phyloP scores from a whole-genome alignment of 768 basidiomycete genomes.

The Russula griseocarnosa region DNA sequence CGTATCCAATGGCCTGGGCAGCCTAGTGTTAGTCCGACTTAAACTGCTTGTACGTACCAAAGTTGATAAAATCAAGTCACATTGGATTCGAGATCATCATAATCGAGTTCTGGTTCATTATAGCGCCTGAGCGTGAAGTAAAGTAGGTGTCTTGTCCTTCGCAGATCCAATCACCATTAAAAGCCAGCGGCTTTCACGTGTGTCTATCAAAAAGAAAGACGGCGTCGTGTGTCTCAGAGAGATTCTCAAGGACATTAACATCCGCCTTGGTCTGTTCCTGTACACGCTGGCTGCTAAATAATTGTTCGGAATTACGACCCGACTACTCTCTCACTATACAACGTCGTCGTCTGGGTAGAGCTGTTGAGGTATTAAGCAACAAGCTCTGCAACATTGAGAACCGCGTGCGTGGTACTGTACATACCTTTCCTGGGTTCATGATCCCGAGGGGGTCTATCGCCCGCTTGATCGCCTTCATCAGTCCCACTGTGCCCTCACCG shows the following conservation, averaged over 20 bases:
- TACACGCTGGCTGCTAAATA: no score
- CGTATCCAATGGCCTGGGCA: no score
- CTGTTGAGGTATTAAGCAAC: neutral
- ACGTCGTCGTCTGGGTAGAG: conserved; percentile 18
- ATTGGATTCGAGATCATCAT: no score
- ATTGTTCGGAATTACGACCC: neutral
- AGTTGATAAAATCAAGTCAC: no score
- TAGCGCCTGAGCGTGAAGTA: no score
- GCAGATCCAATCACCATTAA: conserved; percentile 84
- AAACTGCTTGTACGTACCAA: no score
- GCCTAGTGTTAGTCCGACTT: no score
- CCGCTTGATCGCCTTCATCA: conserved; percentile 81
- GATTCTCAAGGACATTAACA: conserved; percentile 64
- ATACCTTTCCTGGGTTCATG: conserved; percentile 84
- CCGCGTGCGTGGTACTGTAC: conserved; percentile 9
- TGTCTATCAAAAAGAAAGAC: conserved; percentile 95
- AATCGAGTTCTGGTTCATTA: no score
- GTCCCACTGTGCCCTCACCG: conserved; percentile 71
- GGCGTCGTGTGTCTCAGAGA: conserved; percentile 83
- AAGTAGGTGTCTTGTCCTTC: conserved; percentile 65
- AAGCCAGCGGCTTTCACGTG: conserved; percentile 94
- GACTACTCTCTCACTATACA: neutral
- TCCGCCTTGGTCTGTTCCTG: conserved; percentile 58
- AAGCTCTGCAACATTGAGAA: neutral
- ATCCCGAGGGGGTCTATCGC: conserved; percentile 69